Percentiles rank a stretch among this genome's conserved stretches.
Conservation (phyloP, 73 alveolate species). For the Paramecium primaurelia region DNA sequence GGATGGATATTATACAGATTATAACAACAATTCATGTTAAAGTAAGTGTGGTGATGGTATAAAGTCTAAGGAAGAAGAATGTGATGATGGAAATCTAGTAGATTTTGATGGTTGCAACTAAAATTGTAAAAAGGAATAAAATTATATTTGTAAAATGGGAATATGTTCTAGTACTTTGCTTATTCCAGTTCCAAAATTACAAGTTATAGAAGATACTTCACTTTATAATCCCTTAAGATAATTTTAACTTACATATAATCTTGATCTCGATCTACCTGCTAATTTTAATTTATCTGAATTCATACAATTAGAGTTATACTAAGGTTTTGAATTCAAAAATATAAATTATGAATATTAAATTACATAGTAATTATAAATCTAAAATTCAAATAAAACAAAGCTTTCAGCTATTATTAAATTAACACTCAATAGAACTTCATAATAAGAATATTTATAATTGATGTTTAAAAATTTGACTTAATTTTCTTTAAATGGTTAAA, state of each 20-base stretch:
- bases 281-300: neutral
- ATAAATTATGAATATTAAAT: neutral
- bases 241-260: neutral
- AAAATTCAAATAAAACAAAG: neutral
- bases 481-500: neutral
- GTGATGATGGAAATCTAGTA: constrained; percentile 73
- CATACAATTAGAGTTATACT: neutral
- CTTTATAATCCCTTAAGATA: neutral
- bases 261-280: neutral
- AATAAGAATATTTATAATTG: neutral
- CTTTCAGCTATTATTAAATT: neutral
- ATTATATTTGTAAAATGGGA: constrained; percentile 53
- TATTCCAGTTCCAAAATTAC: neutral
- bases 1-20: neutral
- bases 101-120: constrained; percentile 73
- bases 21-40: constrained; percentile 18
- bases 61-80: constrained; percentile 35
- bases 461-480: neutral
- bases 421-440: neutral
- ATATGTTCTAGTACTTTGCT: neutral
- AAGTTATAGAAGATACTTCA: neutral
- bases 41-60: constrained; percentile 78
- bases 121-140: constrained; percentile 57
- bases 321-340: neutral
- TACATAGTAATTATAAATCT: neutral